These are phyloP conservation scores for Neonectria hederae DNA, from an alignment of 2,329 filamentous ascomycete species.

Conservation along the genomic window DNA sequence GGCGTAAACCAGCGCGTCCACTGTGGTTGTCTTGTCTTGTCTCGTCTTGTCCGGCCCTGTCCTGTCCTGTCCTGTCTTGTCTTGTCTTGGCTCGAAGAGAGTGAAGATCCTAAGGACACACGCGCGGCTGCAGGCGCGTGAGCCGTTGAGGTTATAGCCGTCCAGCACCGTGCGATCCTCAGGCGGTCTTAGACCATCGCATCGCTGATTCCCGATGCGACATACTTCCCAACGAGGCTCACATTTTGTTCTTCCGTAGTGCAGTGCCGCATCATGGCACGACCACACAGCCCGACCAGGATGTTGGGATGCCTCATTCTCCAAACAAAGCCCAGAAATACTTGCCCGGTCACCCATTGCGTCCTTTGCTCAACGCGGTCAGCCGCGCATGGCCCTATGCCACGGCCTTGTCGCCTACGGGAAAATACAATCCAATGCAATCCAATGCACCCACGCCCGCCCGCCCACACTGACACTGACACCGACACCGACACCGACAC, in stretches of 20 bases:
- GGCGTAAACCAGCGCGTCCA: conserved; percentile 6
- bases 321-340: conserved; percentile 12
- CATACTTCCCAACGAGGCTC: conserved; percentile 34
- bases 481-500: background rate
- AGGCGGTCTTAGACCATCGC: conserved; percentile 16
- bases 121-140: conserved; percentile 14
- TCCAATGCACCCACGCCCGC: conserved; percentile 15
- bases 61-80: too few relatives aligned
- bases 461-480: background rate
- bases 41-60: background rate
- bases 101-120: background rate
- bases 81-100: too few relatives aligned
- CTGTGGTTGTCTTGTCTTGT: background rate
- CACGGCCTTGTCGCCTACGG: conserved; percentile 17
- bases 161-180: conserved; percentile 1
- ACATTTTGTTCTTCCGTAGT: conserved; percentile 22
- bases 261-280: conserved; percentile 26
- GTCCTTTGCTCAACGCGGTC: conserved; percentile 30
- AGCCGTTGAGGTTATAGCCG: conserved; percentile 33
- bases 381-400: conserved; percentile 33
- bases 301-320: conserved; percentile 15
- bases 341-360: conserved; percentile 27
- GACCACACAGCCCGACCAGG: conserved; percentile 27
- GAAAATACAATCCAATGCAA: background rate
- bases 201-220: conserved; percentile 21